Evolutionary conservation across 2,329 filamentous ascomycete species (phyloP).

Genomic region (Elsinoe ampelina): DNA sequence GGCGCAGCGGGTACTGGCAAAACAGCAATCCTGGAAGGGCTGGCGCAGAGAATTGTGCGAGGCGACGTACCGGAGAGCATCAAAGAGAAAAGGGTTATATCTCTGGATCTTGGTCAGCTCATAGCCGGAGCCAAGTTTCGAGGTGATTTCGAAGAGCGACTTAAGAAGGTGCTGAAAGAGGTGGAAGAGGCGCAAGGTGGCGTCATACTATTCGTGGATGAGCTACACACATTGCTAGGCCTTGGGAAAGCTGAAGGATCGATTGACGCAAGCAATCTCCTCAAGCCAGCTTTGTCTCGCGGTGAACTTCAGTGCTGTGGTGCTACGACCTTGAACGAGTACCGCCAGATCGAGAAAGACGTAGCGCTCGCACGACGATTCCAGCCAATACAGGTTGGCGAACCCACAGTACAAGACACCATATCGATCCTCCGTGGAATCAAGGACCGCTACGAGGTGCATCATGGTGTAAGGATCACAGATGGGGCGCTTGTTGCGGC

Average conservation of each 20-base stretch:
- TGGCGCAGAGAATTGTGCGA: constrained; percentile 79
- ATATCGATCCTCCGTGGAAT: constrained; percentile 93
- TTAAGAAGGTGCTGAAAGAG: constrained; percentile 86
- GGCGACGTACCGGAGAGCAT: constrained; percentile 94
- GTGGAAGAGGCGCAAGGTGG: constrained; percentile 81
- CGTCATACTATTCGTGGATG: constrained; percentile 91
- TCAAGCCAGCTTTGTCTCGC: constrained; percentile 87
- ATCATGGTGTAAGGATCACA: constrained; percentile 91
- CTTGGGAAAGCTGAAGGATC: constrained; percentile 92
- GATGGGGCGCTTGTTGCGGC: constrained; percentile 87
- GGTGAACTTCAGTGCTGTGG: constrained; percentile 93
- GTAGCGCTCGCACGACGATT: constrained; percentile 86
- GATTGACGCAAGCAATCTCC: constrained; percentile 88
- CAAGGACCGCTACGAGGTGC: constrained; percentile 95
- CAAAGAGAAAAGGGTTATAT: constrained; percentile 84
- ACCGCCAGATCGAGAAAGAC: constrained; percentile 90
- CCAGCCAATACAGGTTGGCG: constrained; percentile 87
- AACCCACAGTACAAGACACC: constrained; percentile 83
- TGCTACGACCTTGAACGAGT: constrained; percentile 87
- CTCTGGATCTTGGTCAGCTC: constrained; percentile 78
- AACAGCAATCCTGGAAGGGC: constrained; percentile 82
- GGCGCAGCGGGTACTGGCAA: constrained; percentile 87
- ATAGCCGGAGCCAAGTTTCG: constrained; percentile 94
- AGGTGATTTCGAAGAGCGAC: constrained; percentile 88
- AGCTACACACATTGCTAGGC: constrained; percentile 82